Conservation (phyloP, 1,139 yeast species). For the Pichia sp. region DNA sequence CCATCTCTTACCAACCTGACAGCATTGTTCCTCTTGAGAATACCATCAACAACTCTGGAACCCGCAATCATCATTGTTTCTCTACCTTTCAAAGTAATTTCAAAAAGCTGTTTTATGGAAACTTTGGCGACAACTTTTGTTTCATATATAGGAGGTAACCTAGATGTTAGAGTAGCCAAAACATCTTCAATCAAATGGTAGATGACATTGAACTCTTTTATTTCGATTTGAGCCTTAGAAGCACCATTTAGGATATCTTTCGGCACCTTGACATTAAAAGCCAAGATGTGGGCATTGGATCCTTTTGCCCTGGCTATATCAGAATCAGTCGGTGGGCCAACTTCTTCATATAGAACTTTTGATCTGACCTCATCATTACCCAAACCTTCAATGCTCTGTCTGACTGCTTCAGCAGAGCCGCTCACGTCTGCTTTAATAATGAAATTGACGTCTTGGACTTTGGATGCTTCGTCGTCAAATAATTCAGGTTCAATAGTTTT, state of each 20-base stretch:
- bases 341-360: slow-evolving; percentile 64
- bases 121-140: slow-evolving; percentile 66
- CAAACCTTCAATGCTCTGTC: slow-evolving; percentile 70
- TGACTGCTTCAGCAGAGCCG: slow-evolving; percentile 57
- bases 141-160: slow-evolving; percentile 65
- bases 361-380: slow-evolving; percentile 85
- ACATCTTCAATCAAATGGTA: slow-evolving; percentile 86
- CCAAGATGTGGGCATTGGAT: slow-evolving; percentile 65
- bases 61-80: slow-evolving; percentile 72
- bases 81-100: slow-evolving; percentile 50
- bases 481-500: slow-evolving; percentile 31
- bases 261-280: slow-evolving; percentile 73
- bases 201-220: slow-evolving; percentile 71
- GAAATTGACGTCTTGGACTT: slow-evolving; percentile 46
- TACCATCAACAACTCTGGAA: slow-evolving; percentile 74
- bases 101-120: slow-evolving; percentile 66
- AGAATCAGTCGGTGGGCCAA: slow-evolving; percentile 79
- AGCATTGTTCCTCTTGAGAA: slow-evolving; percentile 51
- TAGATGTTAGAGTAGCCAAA: slow-evolving; percentile 55
- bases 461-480: slow-evolving; percentile 29
- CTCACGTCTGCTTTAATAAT: slow-evolving; percentile 88
- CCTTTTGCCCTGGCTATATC: slow-evolving; percentile 81
- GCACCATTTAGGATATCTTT: slow-evolving; percentile 63
- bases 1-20: slow-evolving; percentile 60
- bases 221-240: slow-evolving; percentile 50